phyloP scores from a whole-genome alignment of 1,284 basidiomycete species.

The Wallemia hederae region DNA sequence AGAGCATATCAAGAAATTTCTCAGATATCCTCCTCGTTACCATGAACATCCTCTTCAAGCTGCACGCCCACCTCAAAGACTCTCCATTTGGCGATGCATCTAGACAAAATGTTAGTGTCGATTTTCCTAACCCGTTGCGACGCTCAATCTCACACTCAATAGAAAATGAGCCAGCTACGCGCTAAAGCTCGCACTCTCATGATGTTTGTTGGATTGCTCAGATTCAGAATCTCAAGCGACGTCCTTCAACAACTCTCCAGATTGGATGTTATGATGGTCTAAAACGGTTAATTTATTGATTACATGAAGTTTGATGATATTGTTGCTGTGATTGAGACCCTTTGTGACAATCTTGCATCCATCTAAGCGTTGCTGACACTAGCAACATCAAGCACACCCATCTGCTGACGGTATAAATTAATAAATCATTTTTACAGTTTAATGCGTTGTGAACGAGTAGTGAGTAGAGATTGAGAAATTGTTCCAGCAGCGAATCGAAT shows the following conservation, averaged over 20 bases:
- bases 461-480: too few relatives aligned
- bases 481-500: too few relatives aligned
- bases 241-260: constrained; percentile 48
- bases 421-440: too few relatives aligned
- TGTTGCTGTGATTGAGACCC: too few relatives aligned
- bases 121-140: background rate
- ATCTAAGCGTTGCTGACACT: too few relatives aligned
- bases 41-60: constrained; percentile 70
- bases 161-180: constrained; percentile 21
- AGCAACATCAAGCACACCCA: too few relatives aligned
- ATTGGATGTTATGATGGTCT: constrained; percentile 1
- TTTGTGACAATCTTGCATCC: too few relatives aligned
- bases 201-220: constrained; percentile 59
- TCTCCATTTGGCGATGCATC: constrained; percentile 38
- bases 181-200: constrained; percentile 26
- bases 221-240: constrained; percentile 65
- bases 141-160: background rate
- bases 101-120: constrained; percentile 24
- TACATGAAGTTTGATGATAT: background rate
- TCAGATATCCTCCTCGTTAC: constrained; percentile 63
- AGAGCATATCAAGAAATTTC: constrained; percentile 57
- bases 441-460: too few relatives aligned
- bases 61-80: constrained; percentile 47
- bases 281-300: background rate
- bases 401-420: too few relatives aligned